Percentiles rank a stretch among this genome's conserved stretches.
These are phyloP conservation scores for Ganoderma sinense DNA, from an alignment of 1,284 basidiomycete genomes.

Conservation along the genomic window DNA sequence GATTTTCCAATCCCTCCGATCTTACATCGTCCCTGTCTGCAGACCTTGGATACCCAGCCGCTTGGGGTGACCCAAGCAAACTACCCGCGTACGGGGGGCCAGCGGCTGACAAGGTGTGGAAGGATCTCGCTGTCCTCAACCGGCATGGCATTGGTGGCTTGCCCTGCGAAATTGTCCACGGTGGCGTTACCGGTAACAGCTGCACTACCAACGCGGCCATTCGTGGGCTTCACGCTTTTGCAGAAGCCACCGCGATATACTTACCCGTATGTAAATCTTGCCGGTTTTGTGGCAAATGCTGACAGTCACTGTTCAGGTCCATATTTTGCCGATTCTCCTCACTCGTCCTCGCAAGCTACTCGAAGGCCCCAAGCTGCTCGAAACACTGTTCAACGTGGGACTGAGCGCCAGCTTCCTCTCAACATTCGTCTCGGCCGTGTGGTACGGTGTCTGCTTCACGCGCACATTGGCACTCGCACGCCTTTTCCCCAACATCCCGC, in stretches of 20 bases:
- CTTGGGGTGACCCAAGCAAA: slow-evolving; percentile 66
- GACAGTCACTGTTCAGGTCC: slow-evolving; percentile 53
- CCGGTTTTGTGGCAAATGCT: slow-evolving; percentile 12
- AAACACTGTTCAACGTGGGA: slow-evolving; percentile 54
- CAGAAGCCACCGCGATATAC: slow-evolving; percentile 69
- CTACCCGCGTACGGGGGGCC: slow-evolving; percentile 69
- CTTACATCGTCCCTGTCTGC: slow-evolving; percentile 55
- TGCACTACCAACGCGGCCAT: slow-evolving; percentile 65
- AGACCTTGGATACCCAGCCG: slow-evolving; percentile 62
- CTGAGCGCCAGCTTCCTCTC: slow-evolving; percentile 78
- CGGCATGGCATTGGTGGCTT: slow-evolving; percentile 67
- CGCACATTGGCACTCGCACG: slow-evolving; percentile 70
- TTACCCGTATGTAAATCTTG: slow-evolving; percentile 58
- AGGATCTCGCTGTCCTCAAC: slow-evolving; percentile 55
- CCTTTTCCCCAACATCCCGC: slow-evolving; percentile 68
- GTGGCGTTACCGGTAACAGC: slow-evolving; percentile 56
- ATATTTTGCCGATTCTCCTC: slow-evolving; percentile 70
- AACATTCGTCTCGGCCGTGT: slow-evolving; percentile 73
- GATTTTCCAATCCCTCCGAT: slow-evolving; percentile 45
- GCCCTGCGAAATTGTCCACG: slow-evolving; percentile 78
- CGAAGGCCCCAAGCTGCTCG: slow-evolving; percentile 46
- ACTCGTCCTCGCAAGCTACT: slow-evolving; percentile 63
- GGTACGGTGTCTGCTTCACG: slow-evolving; percentile 71
- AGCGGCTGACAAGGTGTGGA: slow-evolving; percentile 59
- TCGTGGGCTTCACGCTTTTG: slow-evolving; percentile 62